These are phyloP conservation scores for Pichia kluyveri DNA, from an alignment of 805 yeast species.

Conservation along the genomic window DNA sequence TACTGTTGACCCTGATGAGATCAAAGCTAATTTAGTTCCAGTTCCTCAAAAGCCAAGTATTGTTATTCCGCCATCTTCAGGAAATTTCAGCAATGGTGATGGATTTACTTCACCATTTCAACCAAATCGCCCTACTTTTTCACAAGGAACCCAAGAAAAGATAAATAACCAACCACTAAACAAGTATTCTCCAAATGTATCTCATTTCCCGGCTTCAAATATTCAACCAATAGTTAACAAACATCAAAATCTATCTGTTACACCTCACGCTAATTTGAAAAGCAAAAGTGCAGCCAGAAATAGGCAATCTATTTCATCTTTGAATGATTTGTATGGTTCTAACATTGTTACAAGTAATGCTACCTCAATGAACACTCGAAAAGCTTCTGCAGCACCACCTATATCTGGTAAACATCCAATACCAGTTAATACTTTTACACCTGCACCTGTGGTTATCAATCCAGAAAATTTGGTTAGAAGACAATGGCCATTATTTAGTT, in stretches of 20 bases:
- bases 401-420: conserved; percentile 7
- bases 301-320: conserved; percentile 8
- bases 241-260: neutral
- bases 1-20: conserved; percentile 13
- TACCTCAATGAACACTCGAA: conserved; percentile 6
- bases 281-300: neutral
- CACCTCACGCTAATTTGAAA: neutral
- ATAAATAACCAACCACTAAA: neutral
- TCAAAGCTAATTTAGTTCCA: conserved; percentile 22
- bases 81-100: neutral
- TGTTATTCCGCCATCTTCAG: neutral
- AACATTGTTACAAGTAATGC: conserved; percentile 9
- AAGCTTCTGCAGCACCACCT: conserved; percentile 8
- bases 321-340: conserved; percentile 13
- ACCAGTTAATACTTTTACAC: conserved; percentile 14
- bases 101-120: neutral
- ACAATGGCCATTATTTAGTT: conserved; percentile 71
- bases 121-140: neutral
- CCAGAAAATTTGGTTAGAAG: conserved; percentile 47
- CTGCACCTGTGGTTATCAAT: conserved; percentile 33
- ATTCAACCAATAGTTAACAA: neutral
- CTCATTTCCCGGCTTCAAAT: neutral
- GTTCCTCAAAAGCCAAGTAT: conserved; percentile 20
- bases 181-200: neutral
- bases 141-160: neutral